Evolutionary conservation across 768 basidiomycete genomes (phyloP).

Genomic region (Cystobasidium ongulense): DNA sequence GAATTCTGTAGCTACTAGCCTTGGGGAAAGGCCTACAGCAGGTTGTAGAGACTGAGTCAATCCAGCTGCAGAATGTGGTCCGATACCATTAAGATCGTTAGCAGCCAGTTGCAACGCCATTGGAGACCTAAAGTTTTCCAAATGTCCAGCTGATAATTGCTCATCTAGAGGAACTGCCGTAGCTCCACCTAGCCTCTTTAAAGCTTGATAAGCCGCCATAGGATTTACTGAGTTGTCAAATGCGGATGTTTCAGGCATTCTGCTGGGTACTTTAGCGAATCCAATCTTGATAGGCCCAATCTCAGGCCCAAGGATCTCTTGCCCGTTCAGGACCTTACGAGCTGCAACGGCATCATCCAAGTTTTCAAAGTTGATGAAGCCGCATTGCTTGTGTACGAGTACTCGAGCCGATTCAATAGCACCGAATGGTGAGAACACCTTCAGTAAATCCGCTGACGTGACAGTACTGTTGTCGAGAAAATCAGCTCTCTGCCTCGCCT

Average conservation of each 20-base stretch:
- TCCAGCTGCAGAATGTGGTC: slow-evolving; percentile 21
- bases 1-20: slow-evolving; percentile 50
- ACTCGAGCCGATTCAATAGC: slow-evolving; percentile 95
- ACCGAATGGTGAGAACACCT: slow-evolving; percentile 94
- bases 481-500: neutral
- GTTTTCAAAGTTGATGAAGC: slow-evolving; percentile 85
- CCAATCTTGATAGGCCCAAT: slow-evolving; percentile 95
- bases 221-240: slow-evolving; percentile 48
- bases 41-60: slow-evolving; percentile 30
- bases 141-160: slow-evolving; percentile 73
- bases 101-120: slow-evolving; percentile 53
- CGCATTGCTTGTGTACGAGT: slow-evolving; percentile 93
- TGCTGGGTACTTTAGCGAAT: slow-evolving; percentile 86
- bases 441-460: slow-evolving; percentile 74
- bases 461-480: slow-evolving; percentile 52
- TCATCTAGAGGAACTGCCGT: slow-evolving; percentile 83
- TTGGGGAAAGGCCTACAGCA: slow-evolving; percentile 21
- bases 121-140: slow-evolving; percentile 93
- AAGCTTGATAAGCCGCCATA: slow-evolving; percentile 68
- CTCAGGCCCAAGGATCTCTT: slow-evolving; percentile 89
- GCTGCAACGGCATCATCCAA: slow-evolving; percentile 94
- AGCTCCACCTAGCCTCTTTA: slow-evolving; percentile 83
- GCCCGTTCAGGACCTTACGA: slow-evolving; percentile 86
- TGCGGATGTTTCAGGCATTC: slow-evolving; percentile 51
- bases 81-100: slow-evolving; percentile 12